Percentiles rank a stretch among this genome's conserved stretches.
Evolutionary conservation across 2,329 filamentous ascomycete genomes (phyloP).

Genomic region (Penicillium brasilianum): DNA sequence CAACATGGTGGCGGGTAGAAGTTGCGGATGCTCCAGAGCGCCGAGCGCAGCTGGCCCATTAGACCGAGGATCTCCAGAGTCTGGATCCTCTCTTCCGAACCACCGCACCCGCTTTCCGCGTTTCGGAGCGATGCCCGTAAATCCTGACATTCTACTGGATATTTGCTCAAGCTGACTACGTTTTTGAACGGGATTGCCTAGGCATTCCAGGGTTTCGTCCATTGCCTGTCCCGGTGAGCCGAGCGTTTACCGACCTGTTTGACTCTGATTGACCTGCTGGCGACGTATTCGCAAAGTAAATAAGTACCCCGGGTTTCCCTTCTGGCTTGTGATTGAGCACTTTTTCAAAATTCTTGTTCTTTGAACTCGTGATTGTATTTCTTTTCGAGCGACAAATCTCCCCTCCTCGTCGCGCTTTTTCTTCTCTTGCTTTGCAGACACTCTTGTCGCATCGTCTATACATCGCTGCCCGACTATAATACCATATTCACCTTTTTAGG

Average conservation of each 20-base stretch:
- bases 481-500: constrained; percentile 11
- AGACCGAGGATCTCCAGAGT: constrained; percentile 45
- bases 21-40: constrained; percentile 3
- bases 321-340: constrained; percentile 38
- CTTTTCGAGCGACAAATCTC: constrained; percentile 6
- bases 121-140: constrained; percentile 39
- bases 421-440: too few species aligned
- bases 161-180: constrained; percentile 17
- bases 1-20: background rate
- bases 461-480: constrained; percentile 12
- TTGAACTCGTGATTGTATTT: constrained; percentile 7
- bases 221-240: constrained; percentile 44
- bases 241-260: constrained; percentile 44
- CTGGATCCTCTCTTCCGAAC: constrained; percentile 47
- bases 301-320: constrained; percentile 37
- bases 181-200: constrained; percentile 27
- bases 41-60: constrained; percentile 36
- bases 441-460: background rate
- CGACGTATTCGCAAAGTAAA: constrained; percentile 37
- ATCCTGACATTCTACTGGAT: constrained; percentile 14
- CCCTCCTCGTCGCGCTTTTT: constrained; percentile 5
- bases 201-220: constrained; percentile 24
- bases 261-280: constrained; percentile 23
- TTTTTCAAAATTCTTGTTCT: constrained; percentile 6
- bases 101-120: constrained; percentile 34